These are phyloP conservation scores for Pseudogymnoascus sp. DNA, from an alignment of 2,329 filamentous ascomycete genomes.

Conservation along the genomic window DNA sequence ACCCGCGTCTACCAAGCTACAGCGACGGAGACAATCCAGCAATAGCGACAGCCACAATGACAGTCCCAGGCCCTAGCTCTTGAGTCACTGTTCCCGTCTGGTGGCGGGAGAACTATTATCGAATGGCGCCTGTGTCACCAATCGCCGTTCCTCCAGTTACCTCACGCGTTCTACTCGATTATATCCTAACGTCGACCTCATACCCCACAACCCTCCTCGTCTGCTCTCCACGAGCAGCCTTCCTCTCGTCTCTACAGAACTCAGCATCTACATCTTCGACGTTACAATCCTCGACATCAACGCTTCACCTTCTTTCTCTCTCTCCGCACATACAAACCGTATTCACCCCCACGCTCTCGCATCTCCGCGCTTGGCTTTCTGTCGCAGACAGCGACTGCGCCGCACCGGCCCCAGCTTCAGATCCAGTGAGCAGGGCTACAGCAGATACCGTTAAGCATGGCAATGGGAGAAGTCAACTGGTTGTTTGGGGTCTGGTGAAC, in stretches of 20 bases:
- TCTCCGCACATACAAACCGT: slow-evolving; percentile 60
- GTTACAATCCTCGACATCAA: slow-evolving; percentile 39
- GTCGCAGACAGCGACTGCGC: slow-evolving; percentile 31
- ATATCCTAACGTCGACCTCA: slow-evolving; percentile 48
- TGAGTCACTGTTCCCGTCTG: background rate
- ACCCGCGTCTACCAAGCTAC: background rate
- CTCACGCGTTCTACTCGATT: slow-evolving; percentile 46
- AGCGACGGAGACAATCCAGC: background rate
- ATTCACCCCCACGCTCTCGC: slow-evolving; percentile 68
- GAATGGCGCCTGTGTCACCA: slow-evolving; percentile 24
- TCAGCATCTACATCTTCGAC: slow-evolving; percentile 31
- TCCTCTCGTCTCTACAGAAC: slow-evolving; percentile 49
- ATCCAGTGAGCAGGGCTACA: background rate
- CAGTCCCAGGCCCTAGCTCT: background rate
- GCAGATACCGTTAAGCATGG: slow-evolving; percentile 18
- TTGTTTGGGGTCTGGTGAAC: slow-evolving; percentile 57
- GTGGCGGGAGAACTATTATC: background rate
- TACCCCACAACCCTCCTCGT: slow-evolving; percentile 61
- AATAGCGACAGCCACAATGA: background rate
- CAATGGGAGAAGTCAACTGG: slow-evolving; percentile 37
- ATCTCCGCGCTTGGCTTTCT: slow-evolving; percentile 68
- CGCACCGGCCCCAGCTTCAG: slow-evolving; percentile 29
- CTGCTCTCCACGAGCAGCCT: slow-evolving; percentile 55
- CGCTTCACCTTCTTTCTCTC: slow-evolving; percentile 59
- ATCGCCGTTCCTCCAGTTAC: slow-evolving; percentile 41